Evolutionary conservation across 805 yeast genomes (phyloP), one percentile per base, ranked within the genome.

Genomic region (Ogataea pini): DNA sequence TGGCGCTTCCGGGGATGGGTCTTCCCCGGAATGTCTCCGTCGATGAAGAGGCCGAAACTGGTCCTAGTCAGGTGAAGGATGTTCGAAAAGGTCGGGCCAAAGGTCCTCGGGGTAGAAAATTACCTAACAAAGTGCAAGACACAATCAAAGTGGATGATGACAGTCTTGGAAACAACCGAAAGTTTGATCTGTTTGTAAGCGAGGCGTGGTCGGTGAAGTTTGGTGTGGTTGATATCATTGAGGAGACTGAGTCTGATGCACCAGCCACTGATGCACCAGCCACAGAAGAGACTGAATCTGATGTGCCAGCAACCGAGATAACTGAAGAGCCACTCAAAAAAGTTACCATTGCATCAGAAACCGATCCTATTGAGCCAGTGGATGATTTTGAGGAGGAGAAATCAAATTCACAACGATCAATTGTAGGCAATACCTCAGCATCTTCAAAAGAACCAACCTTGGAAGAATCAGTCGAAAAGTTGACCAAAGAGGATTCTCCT

Each of bases 61-160:
- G 47, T 2, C 38, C 45, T 13, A 48, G 22, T 14, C 52, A 32
- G 13, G 57, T 62, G 6, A 51, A 49, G 7, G 80, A 78, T 59
- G 64, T 64, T 3, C 64, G 78, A 60, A 70, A 69, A 42, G 70
- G 79, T 25, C 76, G 92, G 58, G 84, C 83, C 0, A 82, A 71
- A 55, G 94, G 92, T 0, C 95, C 95, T 38, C 73, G 80, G 52
- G 91, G 91, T 0, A 78, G 88, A 51, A 81, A 79, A 57, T 66
- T 85, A 45, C 94, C 94, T 0, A 75, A 72, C 47, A 65, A 72
- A n/a, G 78, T 82, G 10, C 71, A 73, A 39, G 72, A 73, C 3
- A 69, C 76, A 0, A 65, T 71, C 1, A 61, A 70, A 8, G 72
- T 72, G 27, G 58, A 64, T 25, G 72, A 68, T 33, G 58, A 55